Base-by-base conservation (phyloP, 2,329 filamentous ascomycete genomes). In the Aspergillus fumigatiaffinis region DNA sequence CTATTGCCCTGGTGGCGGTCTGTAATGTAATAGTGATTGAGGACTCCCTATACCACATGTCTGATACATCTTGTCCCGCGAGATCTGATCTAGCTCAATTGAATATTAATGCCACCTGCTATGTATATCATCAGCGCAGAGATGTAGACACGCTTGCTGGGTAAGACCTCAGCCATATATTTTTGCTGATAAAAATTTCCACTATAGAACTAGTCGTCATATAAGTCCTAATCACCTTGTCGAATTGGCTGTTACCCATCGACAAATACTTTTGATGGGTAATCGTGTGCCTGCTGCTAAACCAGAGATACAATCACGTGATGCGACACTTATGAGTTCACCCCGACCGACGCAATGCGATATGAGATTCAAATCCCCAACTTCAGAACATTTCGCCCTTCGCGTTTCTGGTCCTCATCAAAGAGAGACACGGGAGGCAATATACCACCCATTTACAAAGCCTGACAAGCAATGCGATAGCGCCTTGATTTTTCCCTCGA, bases 1-100 rank as follows among this genome's bases (percentile, higher is more conserved):
- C 23, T 49, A 42, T 26, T 32, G 56, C 56, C 59, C 63, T 62
- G 57, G 63, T 28, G 61, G 61, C 51, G 41, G 42, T 32, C 23
- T 32, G 14, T 63, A 62, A 63, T 65, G 48, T 65, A 65, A 60
- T 63, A 35, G 26, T 26, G 44, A 47, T 47, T 14, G 44, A 23
- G 21, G n/a, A 47, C 20, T 25, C 12, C 17, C n/a, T 21, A 5
- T 23, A 38, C 17, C 14, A 17, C 14, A 38, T 17, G 14, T 17
- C 14, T 38, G 14, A 38, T 7, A 17, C 3, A n/a, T 4, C 32
- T 38, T 14, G 14, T 38, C 6, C 6, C 14, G 32, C 14, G 32
- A 3, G 14, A 7, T 38, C 32, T 17, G 4, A 7, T 17, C 14
- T 38, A 17, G 32, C 14, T 17, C 14, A 17, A 17, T 38, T 38